Base-by-base conservation (phyloP, 2,329 filamentous ascomycete species). In the Dendrostoma leiphaemia region DNA sequence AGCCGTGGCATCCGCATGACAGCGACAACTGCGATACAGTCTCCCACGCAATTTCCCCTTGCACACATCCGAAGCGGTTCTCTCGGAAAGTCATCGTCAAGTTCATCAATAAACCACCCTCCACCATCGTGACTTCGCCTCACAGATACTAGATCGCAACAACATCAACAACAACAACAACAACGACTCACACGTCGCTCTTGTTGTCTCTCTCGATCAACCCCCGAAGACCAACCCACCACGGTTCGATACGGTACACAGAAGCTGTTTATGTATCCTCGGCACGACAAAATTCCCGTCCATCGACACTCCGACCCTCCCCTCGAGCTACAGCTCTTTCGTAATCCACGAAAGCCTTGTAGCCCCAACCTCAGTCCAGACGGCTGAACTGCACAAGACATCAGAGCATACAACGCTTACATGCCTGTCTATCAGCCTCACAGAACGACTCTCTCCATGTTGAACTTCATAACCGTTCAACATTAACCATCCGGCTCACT, bases 241-340 rank as follows among this genome's bases (percentile, higher is more conserved):
- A 59, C 61, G 55, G 58, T 58, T 61, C 54, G 59, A 64, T 63
- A 69, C 70, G 69, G 64, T 61, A 67, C 64, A 69, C 67, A 70
- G 69, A 72, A 58, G 78, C 79, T 88, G 91, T 96, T 89, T 95
- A 96, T 96, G 91, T 96, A 96, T 96, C n/a, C n/a, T n/a, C 91
- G 91, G 90, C 88, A 90, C 90, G 88, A 89, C 86, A 73, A 81
- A 71, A 84, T 84, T 85, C 85, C 89, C 89, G 86, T 91, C 86
- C 91, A 90, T 86, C 90, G 87, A 90, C 88, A 93, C 87, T 86
- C 88, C 80, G 55, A 51, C 55, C 86, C 87, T 84, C 90, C 90
- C 82, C 85, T 90, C 82, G 90, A 91, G 89, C 90, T 95, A 89
- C 91, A 92, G 85, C 82, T 88, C 84, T 95, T 95, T 90, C 91